These are phyloP conservation scores for Pluteus cervinus DNA, from an alignment of 768 basidiomycete species.

Conservation along the genomic window DNA sequence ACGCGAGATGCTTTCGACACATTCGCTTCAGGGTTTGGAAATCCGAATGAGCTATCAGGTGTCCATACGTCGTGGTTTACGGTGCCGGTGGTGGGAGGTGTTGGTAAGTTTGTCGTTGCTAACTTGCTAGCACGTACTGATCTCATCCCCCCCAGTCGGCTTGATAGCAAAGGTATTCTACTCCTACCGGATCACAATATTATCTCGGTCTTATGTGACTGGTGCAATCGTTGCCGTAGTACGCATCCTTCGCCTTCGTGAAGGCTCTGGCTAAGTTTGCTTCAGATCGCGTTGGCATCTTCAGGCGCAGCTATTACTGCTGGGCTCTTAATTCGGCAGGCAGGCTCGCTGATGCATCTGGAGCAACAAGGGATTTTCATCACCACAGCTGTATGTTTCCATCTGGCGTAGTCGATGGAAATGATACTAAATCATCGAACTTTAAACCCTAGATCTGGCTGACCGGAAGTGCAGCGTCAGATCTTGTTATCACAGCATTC, in stretches of 20 bases:
- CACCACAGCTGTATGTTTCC: too few relatives aligned
- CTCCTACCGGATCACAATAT: slow-evolving; percentile 16
- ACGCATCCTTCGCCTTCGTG: too few relatives aligned
- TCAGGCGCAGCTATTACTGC: too few relatives aligned
- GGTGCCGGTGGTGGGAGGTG: slow-evolving; percentile 18
- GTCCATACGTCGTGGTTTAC: slow-evolving; percentile 17
- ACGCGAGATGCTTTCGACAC: slow-evolving; percentile 17
- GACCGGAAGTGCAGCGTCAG: slow-evolving; percentile 16
- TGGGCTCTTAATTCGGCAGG: too few relatives aligned
- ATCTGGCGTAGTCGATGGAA: background rate
- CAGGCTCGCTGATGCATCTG: too few relatives aligned
- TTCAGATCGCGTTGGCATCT: too few relatives aligned
- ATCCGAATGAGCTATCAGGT: slow-evolving; percentile 14
- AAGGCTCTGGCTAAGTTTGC: too few relatives aligned
- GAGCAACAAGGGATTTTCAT: too few relatives aligned
- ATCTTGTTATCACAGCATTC: slow-evolving; percentile 18
- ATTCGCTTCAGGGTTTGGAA: slow-evolving; percentile 18
- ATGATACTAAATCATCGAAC: too few relatives aligned
- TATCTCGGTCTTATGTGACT: background rate
- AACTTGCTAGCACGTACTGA: background rate
- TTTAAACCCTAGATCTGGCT: slow-evolving; percentile 10
- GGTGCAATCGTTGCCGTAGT: too few relatives aligned
- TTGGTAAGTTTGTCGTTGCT: slow-evolving; percentile 10
- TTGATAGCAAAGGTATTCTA: slow-evolving; percentile 20
- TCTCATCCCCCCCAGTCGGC: slow-evolving; percentile 9